Evolutionary conservation across 805 yeast genomes (phyloP), one percentile per base, ranked within the genome.

Genomic region (Candida mattraensis): DNA sequence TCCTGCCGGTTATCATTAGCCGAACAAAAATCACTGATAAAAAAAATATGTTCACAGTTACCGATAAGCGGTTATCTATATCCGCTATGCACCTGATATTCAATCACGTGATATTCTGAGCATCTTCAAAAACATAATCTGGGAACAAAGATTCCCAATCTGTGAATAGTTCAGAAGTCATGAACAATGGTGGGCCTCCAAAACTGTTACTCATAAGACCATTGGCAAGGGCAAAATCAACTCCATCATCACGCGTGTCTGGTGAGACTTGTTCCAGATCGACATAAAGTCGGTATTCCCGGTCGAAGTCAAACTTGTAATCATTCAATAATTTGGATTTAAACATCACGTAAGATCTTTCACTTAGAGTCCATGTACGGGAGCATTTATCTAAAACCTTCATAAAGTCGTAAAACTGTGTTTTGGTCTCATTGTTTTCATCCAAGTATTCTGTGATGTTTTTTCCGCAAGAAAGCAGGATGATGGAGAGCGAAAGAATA

Each of bases 141-240:
- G 75, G 76, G 45, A 72, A 71, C 37, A 72, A 58, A 0, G 70
- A 60, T 39, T 69, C 76, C 77, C 76, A 72, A 42, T 69, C 74
- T 36, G 64, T 61, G 39, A 66, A 63, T 50, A 69, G 58, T 37
- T 68, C 74, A 2, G 75, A 67, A 2, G 74, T 70, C 76, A 72
- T 70, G 36, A 71, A 64, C 12, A 72, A 66, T 5, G 76, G 76
- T 0, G 76, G 77, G 3, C 77, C 76, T 3, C 77, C 76, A 43
- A 72, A 66, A 62, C 73, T 18, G 62, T 49, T 40, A 42, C 51
- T 31, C 56, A 21, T 16, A 16, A 20, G 54, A 18, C 21, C n/a
- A n/a, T 7, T 3, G 10, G 12, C n/a, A n/a, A n/a, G n/a, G n/a
- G n/a, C n/a, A n/a, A n/a, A n/a, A n/a, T n/a, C n/a, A n/a, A n/a